Evolutionary conservation across 768 basidiomycete species (phyloP), one percentile per base, ranked within the genome.

Genomic region (Floccularia luteovirens): DNA sequence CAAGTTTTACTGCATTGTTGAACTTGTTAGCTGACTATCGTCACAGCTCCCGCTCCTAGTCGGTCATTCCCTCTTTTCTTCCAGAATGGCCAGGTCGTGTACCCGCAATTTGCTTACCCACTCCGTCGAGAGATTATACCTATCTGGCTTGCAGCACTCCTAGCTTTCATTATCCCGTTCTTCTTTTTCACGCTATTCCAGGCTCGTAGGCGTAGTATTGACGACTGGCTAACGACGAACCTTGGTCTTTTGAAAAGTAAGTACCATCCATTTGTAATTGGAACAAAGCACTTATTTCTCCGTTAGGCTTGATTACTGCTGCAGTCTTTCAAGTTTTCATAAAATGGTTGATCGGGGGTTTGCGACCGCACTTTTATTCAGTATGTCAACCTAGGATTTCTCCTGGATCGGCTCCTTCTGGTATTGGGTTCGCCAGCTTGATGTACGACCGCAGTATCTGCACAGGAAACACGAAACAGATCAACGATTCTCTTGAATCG

Each of bases 131-230:
- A 77, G 47, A 69, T 75, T 44, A 52, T 79, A 28, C 75, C 76
- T 7, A 75, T 78, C 44, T 77, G 60, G 54, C 58, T 62, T 0
- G 71, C 73, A 3, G 73, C 73, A 0, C 58, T 77, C 27, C 62
- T 79, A 39, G 70, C 72, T 0, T 75, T 75, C 54, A 56, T 76
- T 40, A 63, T 63, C 1, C 77, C 77, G 1, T 74, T 77, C 55
- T 57, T 75, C 48, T 73, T 74, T 54, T 67, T 78, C 54, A 58
- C 56, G 37, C 34, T 79, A n/a, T 75, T 75, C 52, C 76, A 79
- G 51, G 63, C 68, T 31, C 61, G 75, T 4, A 56, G 70, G 30
- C 56, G 70, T 31, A 70, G 63, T 39, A 32, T 70, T 17, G 64
- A 71, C 27, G 62, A 72, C 43, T 58, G 72, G 30, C 59, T 72